These are phyloP conservation scores for Cutaneotrichosporon cutaneum DNA, from an alignment of 1,284 basidiomycete species.

Conservation along the genomic window DNA sequence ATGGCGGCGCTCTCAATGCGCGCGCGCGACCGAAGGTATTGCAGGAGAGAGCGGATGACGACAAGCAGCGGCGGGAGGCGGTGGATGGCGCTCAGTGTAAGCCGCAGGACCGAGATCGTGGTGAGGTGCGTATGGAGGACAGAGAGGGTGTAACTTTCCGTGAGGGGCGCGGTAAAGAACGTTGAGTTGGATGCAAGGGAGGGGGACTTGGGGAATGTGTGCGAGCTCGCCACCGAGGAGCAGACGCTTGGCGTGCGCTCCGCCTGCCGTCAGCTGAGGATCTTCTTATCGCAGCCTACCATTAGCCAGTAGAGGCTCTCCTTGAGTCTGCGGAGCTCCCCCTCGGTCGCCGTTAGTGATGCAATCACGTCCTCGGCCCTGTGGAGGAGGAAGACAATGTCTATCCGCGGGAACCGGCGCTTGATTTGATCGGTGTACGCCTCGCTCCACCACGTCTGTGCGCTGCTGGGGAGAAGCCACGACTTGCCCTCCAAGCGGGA, in stretches of 20 bases:
- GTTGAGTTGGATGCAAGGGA: not conserved
- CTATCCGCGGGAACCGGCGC: not conserved
- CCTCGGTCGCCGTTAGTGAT: not conserved
- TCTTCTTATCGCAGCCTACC: not conserved
- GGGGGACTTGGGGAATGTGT: not conserved
- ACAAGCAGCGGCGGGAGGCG: slow-evolving; percentile 1
- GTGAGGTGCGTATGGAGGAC: not conserved
- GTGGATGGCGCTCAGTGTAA: not conserved
- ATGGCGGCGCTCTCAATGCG: not conserved
- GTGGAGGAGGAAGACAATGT: slow-evolving; percentile 5
- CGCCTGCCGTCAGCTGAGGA: not conserved
- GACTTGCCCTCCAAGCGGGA: no score
- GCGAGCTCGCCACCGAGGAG: not conserved
- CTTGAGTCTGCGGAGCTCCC: not conserved
- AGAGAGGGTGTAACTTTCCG: not conserved
- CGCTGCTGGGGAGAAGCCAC: not conserved
- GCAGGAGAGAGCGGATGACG: not conserved
- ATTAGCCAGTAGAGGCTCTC: not conserved
- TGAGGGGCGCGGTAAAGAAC: not conserved
- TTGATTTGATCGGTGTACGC: not conserved
- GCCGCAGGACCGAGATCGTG: not conserved
- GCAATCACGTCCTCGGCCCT: not conserved
- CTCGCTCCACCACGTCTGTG: not conserved
- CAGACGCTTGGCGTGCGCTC: not conserved
- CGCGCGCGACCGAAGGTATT: not conserved